Base-by-base conservation (phyloP, 768 basidiomycete species). In the Trametes cingulata region DNA sequence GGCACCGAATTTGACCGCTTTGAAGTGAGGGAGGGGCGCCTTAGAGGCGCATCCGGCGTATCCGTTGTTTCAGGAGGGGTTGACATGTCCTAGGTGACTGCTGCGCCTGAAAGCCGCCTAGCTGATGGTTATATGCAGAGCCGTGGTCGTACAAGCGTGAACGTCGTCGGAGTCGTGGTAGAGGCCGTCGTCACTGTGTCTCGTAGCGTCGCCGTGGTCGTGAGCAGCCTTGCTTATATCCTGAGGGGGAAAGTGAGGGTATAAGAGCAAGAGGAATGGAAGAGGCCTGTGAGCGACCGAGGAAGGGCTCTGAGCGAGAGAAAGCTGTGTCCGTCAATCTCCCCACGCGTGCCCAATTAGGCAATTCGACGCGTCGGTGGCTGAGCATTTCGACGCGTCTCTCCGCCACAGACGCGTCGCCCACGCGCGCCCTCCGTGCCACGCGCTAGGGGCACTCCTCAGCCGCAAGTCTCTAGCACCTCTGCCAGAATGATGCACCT, bases 1-100 rank as follows among this genome's bases (percentile, higher is more conserved):
- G 66, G 66, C 1, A 67, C 58, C 6, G 65, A 64, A 40, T 51
- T 64, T 15, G 59, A 53, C 36, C 59, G 45, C 40, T 46, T 33
- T 14, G 56, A 54, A 10, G 56, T 35, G 14, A 43, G 3, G 1
- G 56, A 54, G 13, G 52, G 52, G 4, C 50, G 56, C 40, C 47
- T 49, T 25, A n/a, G 43, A n/a, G 48, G 40, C 19, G 13, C 42
- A 14, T 19, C 43, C 0, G 48, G 40, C 29, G 13, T 33, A 6
- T 19, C 43, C 0, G 12, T 8, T 2, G 39, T 15, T 7, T 42
- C 43, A 17, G 47, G 15, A 19, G 52, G 33, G 4, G 40, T 41
- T 3, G 47, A 50, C 48, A 51, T 60, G 29, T 20, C 40, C 36
- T 45, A 10, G 35, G 4, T 12, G 25, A 25, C 22, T n/a, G n/a